A percentile compares a stretch with the other conserved stretches of the same genome.
These are phyloP conservation scores for Fraxinus albicans DNA, from an alignment of 305 asterid species.

Conservation along the genomic window DNA sequence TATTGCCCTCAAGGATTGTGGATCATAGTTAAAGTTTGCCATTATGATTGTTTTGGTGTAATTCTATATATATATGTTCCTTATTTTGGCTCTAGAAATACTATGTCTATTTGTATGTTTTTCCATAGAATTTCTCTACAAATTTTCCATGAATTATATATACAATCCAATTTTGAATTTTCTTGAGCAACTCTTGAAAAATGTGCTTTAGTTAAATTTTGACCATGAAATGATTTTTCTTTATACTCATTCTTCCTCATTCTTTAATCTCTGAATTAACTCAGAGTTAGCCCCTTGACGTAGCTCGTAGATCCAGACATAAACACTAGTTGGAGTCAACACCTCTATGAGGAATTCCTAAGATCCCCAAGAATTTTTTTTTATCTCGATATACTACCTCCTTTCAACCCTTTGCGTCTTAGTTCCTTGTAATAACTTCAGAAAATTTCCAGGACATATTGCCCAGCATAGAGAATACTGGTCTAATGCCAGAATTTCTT, in stretches of 20 bases:
- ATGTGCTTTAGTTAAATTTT: not conserved
- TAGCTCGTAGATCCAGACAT: not conserved
- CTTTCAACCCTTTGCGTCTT: not conserved
- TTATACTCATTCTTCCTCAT: not conserved
- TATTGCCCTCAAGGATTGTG: slow-evolving; percentile 11
- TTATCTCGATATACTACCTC: not conserved
- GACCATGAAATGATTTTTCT: not conserved
- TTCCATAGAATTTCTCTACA: not conserved
- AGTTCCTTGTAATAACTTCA: not conserved
- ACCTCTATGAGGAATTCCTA: not conserved
- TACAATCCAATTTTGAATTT: not conserved
- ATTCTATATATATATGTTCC: not conserved
- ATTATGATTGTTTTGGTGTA: not conserved
- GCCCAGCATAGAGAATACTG: not conserved
- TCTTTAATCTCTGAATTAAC: not conserved
- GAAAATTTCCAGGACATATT: not conserved
- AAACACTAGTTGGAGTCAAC: not conserved
- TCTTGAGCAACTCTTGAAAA: not conserved
- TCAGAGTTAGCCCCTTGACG: not conserved
- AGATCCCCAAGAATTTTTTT: not conserved
- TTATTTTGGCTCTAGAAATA: not conserved
- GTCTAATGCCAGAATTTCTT: not conserved
- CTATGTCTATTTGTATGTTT: not conserved
- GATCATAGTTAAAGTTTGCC: not conserved
- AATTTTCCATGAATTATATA: not conserved